Base-by-base conservation (phyloP, 805 yeast genomes). In the Wickerhamiella occidentalis region DNA sequence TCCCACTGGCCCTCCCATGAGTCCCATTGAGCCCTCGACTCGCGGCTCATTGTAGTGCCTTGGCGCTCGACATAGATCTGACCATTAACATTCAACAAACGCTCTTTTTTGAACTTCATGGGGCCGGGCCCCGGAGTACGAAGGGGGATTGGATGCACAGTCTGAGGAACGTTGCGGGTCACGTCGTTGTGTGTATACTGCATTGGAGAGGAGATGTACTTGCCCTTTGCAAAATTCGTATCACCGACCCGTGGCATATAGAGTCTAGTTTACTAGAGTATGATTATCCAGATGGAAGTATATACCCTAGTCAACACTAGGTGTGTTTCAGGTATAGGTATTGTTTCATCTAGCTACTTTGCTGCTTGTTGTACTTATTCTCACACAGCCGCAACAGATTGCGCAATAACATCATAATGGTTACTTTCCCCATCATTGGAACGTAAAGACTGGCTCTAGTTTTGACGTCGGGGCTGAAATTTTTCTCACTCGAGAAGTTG, bases 381-480 rank as follows among this genome's bases (percentile, higher is more conserved):
- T 81, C 79, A 55, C 83, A 77, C 55, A 92, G 71, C 56, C 98
- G 76, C 51, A 92, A 67, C 66, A 92, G 71, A 64, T 92, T 92
- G 64, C 98, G 78, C 65, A 92, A 69, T 38, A 92, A 69, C 96
- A 92, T 92, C 52, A 95, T 78, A 54, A 92, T 88, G 35, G 98
- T 92, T 29, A 92, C 97, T 66, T 92, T 92, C 15, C 98, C 98
- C 26, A 87, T 85, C 61, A 86, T 82, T 15, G 98, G 97, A 30
- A 92, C 96, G 62, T 90, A 92, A 40, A 92, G 69, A 1, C 95
- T 81, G 6, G 98, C 97, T 57, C 76, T 81, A 48, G 75, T 75
- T 68, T 90, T 90, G 51, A 92, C 84, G 21, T 83, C 90, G 12
- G 65, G 62, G 54, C 75, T 72, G 64, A 92, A 92, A 69, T 92